Conservation (phyloP, 257 asterid species). For the Gentiana macrophylla region DNA sequence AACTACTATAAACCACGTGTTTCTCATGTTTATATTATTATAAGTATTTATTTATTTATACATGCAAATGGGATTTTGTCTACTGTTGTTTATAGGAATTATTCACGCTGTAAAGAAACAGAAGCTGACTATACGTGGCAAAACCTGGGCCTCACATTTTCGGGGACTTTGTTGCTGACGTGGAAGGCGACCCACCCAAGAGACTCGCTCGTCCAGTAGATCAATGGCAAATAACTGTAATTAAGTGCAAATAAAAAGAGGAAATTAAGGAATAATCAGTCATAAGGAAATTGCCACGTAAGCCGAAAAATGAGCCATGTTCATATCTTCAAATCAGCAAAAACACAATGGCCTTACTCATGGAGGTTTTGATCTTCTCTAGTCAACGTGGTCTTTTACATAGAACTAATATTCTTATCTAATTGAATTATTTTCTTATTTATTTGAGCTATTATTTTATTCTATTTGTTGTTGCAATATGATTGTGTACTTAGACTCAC, state of each 20-base stretch:
- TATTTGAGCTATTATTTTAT: too few species aligned
- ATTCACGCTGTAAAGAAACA: constrained; percentile 10
- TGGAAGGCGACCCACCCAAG: constrained; percentile 15
- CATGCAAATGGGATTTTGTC: neutral
- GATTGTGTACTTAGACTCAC: too few species aligned
- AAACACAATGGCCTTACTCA: neutral
- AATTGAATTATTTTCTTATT: too few species aligned
- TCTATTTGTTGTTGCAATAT: too few species aligned
- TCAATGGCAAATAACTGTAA: neutral
- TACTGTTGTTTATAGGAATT: constrained; percentile 1
- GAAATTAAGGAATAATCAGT: neutral
- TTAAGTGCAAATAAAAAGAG: neutral
- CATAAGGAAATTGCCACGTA: constrained; percentile 12
- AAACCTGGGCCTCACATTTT: neutral
- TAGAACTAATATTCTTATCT: too few species aligned
- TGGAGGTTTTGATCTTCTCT: too few species aligned
- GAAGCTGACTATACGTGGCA: constrained; percentile 22
- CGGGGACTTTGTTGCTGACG: constrained; percentile 18
- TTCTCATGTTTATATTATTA: neutral
- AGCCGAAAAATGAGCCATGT: constrained; percentile 5
- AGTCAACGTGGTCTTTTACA: too few species aligned
- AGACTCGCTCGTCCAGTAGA: constrained; percentile 30
- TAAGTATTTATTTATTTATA: neutral
- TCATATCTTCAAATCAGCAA: constrained; percentile 4
- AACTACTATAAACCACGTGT: neutral